Conservation (phyloP, 2,329 filamentous ascomycete genomes). For the Paracoccidioides lutzii region DNA sequence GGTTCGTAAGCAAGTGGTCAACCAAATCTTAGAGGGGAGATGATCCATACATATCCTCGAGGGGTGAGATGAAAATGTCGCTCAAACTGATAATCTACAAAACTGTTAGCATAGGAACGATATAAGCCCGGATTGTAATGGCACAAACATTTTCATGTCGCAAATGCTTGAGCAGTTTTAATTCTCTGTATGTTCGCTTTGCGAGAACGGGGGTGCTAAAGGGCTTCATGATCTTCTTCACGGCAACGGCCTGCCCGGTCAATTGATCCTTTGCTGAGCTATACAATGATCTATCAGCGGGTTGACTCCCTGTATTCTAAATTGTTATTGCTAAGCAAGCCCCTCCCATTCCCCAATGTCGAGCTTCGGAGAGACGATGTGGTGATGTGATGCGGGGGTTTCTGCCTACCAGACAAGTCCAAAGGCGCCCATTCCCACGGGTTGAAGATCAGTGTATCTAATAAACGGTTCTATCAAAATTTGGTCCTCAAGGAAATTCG, state of each 20-base stretch:
- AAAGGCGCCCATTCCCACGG: slow-evolving; percentile 98
- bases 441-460: slow-evolving; percentile 95
- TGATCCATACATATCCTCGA: slow-evolving; percentile 79
- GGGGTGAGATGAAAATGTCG: slow-evolving; percentile 98
- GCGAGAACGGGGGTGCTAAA: slow-evolving; percentile 98
- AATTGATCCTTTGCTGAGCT: slow-evolving; percentile 97
- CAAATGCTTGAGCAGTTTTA: slow-evolving; percentile 94
- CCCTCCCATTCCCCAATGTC: not conserved
- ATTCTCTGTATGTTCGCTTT: slow-evolving; percentile 92
- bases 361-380: not conserved
- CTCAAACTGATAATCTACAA: slow-evolving; percentile 85
- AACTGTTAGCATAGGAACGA: slow-evolving; percentile 4
- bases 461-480: not conserved
- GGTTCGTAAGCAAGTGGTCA: slow-evolving; percentile 2
- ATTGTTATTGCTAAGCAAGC: not conserved
- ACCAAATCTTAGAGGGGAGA: not conserved
- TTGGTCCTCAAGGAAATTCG: not conserved
- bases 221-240: slow-evolving; percentile 99
- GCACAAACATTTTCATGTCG: slow-evolving; percentile 79
- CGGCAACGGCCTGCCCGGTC: slow-evolving; percentile 88
- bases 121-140: not conserved
- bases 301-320: not conserved
- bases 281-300: slow-evolving; percentile 11
- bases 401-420: slow-evolving; percentile 79
- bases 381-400: not conserved